A percentile compares a stretch with the other conserved stretches of the same genome.
phyloP scores from a whole-genome alignment of 164 flowering plant genomes.

The Macadamia integrifolia region DNA sequence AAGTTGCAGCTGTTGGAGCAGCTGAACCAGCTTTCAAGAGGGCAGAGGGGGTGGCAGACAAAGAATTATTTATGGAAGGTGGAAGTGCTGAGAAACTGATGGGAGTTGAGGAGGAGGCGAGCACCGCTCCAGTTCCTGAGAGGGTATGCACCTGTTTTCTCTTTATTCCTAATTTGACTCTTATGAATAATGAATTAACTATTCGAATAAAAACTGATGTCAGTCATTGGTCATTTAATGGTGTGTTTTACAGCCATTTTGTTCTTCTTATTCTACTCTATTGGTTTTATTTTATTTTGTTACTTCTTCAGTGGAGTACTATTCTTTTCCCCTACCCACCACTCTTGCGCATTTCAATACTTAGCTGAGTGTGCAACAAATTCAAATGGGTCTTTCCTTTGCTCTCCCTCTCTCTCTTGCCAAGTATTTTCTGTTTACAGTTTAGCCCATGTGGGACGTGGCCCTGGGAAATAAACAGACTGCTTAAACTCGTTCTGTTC shows the following conservation, averaged over 20 bases:
- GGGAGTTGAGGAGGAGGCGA: conserved; percentile 71
- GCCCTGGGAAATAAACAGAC: too few species aligned
- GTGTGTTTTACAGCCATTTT: background rate
- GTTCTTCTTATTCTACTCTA: background rate
- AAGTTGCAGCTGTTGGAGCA: conserved; percentile 44
- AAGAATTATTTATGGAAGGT: conserved; percentile 63
- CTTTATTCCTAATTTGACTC: background rate
- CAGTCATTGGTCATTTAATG: background rate
- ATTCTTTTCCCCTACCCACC: too few species aligned
- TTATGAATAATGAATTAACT: background rate
- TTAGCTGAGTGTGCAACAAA: too few species aligned
- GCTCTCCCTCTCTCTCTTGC: too few species aligned
- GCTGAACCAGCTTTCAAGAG: conserved; percentile 44
- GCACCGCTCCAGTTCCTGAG: conserved; percentile 73
- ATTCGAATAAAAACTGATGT: background rate
- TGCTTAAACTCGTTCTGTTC: too few species aligned
- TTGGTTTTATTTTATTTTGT: background rate
- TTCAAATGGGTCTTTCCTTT: too few species aligned
- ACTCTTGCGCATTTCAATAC: too few species aligned
- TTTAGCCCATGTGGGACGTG: too few species aligned
- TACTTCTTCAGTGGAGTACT: too few species aligned
- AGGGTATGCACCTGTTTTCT: conserved; percentile 35
- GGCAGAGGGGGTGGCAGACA: conserved; percentile 56
- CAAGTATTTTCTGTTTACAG: too few species aligned
- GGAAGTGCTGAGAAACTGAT: conserved; percentile 66